A percentile compares a stretch with the other conserved stretches of the same genome.
Conservation (phyloP, 495 filamentous ascomycete species). For the Hypoxylon intermedium region DNA sequence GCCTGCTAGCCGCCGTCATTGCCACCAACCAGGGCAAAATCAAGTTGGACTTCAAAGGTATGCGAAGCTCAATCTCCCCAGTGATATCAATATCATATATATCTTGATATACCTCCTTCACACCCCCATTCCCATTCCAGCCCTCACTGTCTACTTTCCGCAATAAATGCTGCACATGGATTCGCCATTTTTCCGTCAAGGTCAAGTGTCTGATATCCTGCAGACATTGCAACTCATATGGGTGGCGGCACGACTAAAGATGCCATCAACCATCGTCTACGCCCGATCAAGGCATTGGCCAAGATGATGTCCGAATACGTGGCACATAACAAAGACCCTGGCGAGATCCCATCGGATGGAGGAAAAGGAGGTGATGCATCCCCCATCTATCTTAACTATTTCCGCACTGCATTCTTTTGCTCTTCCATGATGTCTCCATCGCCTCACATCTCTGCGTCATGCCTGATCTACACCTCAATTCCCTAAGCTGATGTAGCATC, state of each 20-base stretch:
- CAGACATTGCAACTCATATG: constrained; percentile 9
- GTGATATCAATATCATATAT: too few species aligned
- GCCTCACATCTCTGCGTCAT: neutral
- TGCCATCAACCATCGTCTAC: constrained; percentile 53
- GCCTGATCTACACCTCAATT: neutral
- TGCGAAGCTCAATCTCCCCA: constrained; percentile 26
- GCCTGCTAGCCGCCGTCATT: constrained; percentile 60
- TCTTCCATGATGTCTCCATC: too few species aligned
- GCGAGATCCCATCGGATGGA: neutral
- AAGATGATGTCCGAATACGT: constrained; percentile 29
- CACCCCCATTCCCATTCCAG: neutral
- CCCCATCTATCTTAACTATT: neutral
- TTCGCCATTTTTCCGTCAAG: neutral
- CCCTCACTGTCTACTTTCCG: neutral
- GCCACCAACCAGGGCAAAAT: constrained; percentile 50
- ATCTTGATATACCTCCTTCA: too few species aligned
- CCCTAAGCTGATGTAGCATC: constrained; percentile 17
- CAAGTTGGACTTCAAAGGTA: constrained; percentile 59
- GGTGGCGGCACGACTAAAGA: constrained; percentile 21
- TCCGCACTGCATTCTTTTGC: neutral
- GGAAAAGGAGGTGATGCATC: constrained; percentile 21
- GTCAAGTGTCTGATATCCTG: neutral
- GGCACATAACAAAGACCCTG: constrained; percentile 11
- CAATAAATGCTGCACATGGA: neutral
- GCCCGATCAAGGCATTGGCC: constrained; percentile 45